These are phyloP conservation scores for Ogataea minuta DNA, from an alignment of 805 yeast genomes.

Conservation along the genomic window DNA sequence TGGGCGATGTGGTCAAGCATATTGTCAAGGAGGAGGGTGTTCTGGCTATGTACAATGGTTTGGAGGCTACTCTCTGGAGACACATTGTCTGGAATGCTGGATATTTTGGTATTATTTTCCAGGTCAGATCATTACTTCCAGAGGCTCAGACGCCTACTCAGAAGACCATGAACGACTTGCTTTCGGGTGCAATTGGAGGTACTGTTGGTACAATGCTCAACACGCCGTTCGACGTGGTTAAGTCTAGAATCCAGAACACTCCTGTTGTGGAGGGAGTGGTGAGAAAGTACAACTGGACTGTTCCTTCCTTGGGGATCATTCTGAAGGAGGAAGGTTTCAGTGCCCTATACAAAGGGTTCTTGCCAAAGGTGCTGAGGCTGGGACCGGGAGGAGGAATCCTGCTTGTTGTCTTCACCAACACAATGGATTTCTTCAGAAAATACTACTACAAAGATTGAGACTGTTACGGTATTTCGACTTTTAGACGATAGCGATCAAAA, in stretches of 20 bases:
- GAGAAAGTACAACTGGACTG: constrained; percentile 89
- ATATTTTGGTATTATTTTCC: constrained; percentile 92
- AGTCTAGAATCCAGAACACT: constrained; percentile 88
- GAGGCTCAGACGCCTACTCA: constrained; percentile 66
- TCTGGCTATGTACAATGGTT: constrained; percentile 84
- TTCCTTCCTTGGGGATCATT: constrained; percentile 72
- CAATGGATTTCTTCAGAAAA: constrained; percentile 91
- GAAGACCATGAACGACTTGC: constrained; percentile 80
- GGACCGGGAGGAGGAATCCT: constrained; percentile 99
- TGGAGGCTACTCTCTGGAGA: constrained; percentile 97
- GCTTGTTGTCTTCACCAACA: constrained; percentile 91
- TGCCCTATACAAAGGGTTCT: constrained; percentile 92
- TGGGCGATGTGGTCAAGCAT: constrained; percentile 74
- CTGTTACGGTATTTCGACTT: constrained; percentile 1
- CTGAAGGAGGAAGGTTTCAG: constrained; percentile 87
- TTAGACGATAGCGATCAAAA: background rate
- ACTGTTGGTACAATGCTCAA: constrained; percentile 92
- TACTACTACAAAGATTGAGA: constrained; percentile 36
- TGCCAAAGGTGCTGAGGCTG: constrained; percentile 94
- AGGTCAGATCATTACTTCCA: constrained; percentile 77
- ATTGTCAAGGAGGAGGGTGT: constrained; percentile 75
- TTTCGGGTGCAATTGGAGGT: constrained; percentile 96
- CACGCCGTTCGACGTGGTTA: constrained; percentile 97
- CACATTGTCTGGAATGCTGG: constrained; percentile 98
- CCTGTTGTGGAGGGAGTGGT: constrained; percentile 65